phyloP scores from a whole-genome alignment of 139 green algal genomes.

The Micromonas commoda region DNA sequence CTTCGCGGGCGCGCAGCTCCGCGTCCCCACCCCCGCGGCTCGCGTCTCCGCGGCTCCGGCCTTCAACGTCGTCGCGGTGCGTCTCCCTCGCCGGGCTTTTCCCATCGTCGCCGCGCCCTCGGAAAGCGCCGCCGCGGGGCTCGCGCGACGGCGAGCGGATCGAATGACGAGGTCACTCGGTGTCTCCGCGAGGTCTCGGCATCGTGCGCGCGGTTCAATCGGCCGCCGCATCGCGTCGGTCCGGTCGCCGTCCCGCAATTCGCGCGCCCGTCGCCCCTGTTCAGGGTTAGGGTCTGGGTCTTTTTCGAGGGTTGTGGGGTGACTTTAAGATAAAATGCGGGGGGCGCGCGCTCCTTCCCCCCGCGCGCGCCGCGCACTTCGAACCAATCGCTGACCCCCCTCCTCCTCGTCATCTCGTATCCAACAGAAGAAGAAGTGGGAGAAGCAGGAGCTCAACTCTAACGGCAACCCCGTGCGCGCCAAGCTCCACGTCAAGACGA shows the following conservation, averaged over 20 bases:
- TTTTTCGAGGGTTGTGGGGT: too few species aligned
- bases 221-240: too few species aligned
- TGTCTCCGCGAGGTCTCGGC: too few species aligned
- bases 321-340: too few species aligned
- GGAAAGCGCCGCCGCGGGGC: too few species aligned
- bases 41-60: background rate
- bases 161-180: too few species aligned
- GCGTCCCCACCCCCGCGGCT: background rate
- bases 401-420: background rate
- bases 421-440: conserved; percentile 30
- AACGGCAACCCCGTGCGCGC: conserved; percentile 73
- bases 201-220: too few species aligned
- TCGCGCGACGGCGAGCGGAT: background rate
- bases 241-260: background rate
- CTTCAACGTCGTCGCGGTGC: background rate
- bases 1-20: background rate
- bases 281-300: background rate
- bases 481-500: conserved; percentile 80
- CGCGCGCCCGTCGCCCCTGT: background rate
- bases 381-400: too few species aligned
- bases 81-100: background rate
- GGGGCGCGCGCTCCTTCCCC: too few species aligned
- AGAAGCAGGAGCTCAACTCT: conserved; percentile 23
- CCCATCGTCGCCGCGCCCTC: background rate
- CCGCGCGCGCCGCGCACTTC: too few species aligned